phyloP scores from a whole-genome alignment of 768 basidiomycete species.

The Leccinum ochraceum region DNA sequence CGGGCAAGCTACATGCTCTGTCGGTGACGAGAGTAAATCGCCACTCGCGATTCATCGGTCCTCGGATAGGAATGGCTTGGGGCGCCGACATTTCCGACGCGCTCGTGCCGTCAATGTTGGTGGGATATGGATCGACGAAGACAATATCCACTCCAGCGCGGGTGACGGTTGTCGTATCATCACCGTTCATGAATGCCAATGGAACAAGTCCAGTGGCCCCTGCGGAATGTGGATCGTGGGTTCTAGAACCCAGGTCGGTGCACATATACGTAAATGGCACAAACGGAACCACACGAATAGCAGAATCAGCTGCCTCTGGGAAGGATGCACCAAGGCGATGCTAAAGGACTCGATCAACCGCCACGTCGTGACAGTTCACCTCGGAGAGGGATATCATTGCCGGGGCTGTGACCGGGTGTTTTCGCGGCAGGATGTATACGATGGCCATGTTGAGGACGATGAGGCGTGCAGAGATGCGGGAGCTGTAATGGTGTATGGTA shows the following conservation, averaged over 20 bases:
- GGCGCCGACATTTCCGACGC: neutral
- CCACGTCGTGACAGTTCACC: neutral
- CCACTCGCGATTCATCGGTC: neutral
- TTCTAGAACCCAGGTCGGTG: neutral
- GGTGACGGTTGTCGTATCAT: neutral
- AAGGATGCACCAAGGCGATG: neutral
- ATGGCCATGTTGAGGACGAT: neutral
- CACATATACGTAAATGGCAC: constrained; percentile 9
- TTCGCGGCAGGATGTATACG: constrained; percentile 7
- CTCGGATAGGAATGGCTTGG: neutral
- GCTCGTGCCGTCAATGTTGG: neutral
- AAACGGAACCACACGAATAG: too few species aligned
- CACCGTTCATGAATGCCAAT: constrained; percentile 5
- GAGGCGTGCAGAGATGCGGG: neutral
- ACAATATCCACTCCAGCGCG: neutral
- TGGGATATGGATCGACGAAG: constrained; percentile 5
- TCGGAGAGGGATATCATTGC: constrained; percentile 1
- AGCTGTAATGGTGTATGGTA: neutral
- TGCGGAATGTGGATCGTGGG: constrained; percentile 10
- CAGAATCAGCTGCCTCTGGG: neutral
- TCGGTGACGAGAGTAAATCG: neutral
- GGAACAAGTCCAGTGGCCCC: neutral
- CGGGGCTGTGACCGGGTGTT: neutral
- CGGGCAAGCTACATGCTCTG: too few species aligned
- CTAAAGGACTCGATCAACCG: neutral